Evolutionary conservation across 1,284 basidiomycete genomes (phyloP).

Genomic region (Puccinia hordei): DNA sequence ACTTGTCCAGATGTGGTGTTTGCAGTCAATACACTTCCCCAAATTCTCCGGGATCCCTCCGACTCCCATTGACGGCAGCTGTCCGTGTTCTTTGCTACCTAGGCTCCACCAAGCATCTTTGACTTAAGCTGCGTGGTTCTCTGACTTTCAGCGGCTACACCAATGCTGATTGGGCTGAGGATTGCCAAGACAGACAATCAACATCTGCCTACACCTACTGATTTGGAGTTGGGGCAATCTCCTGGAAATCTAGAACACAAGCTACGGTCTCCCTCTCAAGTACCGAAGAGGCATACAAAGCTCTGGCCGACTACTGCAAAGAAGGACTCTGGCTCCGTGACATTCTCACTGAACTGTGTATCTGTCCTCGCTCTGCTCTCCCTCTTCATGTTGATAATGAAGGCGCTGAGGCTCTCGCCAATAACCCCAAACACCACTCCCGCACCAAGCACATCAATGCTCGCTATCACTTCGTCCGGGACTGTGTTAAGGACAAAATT

Average conservation of each 20-base stretch:
- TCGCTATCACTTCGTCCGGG: not conserved
- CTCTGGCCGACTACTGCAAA: not conserved
- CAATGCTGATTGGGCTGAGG: not conserved
- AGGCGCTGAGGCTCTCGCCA: too few relatives aligned
- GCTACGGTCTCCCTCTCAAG: not conserved
- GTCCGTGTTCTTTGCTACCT: not conserved
- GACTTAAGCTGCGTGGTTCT: not conserved
- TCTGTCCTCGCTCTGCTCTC: not conserved
- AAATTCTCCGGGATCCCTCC: not conserved
- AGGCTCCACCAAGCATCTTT: not conserved
- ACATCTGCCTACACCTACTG: not conserved
- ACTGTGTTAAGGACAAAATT: not conserved
- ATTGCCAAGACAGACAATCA: not conserved
- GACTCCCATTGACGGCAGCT: not conserved
- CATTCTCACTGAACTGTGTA: not conserved
- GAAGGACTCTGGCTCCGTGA: not conserved
- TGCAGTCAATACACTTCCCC: too few relatives aligned
- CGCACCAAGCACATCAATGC: too few relatives aligned
- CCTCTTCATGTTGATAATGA: too few relatives aligned
- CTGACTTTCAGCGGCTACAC: not conserved
- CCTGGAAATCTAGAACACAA: slow-evolving; percentile 13
- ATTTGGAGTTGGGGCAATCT: not conserved
- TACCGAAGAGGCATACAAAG: not conserved
- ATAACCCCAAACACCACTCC: too few relatives aligned
- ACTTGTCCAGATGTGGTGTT: too few relatives aligned